phyloP scores from a whole-genome alignment of 176 grass and related monocot species.

The Cymbopogon citratus region DNA sequence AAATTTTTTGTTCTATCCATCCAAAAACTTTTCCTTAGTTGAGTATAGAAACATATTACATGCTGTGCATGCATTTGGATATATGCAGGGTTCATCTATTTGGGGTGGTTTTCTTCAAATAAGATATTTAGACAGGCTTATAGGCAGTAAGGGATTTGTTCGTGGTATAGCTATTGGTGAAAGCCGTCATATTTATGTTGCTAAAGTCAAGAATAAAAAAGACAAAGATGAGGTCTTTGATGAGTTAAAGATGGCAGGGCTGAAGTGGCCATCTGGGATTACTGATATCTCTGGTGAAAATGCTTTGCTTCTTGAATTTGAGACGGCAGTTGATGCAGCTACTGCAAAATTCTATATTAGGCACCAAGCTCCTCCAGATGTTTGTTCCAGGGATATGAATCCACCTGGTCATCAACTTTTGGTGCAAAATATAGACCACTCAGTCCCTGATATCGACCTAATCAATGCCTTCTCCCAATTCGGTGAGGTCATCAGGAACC shows the following conservation, averaged over 20 bases:
- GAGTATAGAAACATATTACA: constrained; percentile 71
- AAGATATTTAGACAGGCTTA: constrained; percentile 74
- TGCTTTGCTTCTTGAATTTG: constrained; percentile 81
- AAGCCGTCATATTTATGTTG: constrained; percentile 74
- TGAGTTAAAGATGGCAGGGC: constrained; percentile 48
- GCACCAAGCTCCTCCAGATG: constrained; percentile 37
- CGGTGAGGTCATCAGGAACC: constrained; percentile 52
- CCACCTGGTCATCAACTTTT: constrained; percentile 45
- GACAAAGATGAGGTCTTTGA: constrained; percentile 78
- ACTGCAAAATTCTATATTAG: constrained; percentile 67
- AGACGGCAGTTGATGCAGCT: constrained; percentile 70
- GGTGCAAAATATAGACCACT: constrained; percentile 55
- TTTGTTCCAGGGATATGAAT: constrained; percentile 38
- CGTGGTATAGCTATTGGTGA: constrained; percentile 69
- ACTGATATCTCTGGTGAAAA: constrained; percentile 60
- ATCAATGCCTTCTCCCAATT: constrained; percentile 68
- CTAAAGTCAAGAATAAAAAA: constrained; percentile 56
- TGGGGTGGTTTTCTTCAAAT: constrained; percentile 72
- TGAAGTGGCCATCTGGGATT: constrained; percentile 48
- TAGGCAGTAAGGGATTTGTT: constrained; percentile 62
- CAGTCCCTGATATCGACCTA: constrained; percentile 51
- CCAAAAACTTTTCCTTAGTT: constrained; percentile 62
- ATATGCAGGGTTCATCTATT: constrained; percentile 76
- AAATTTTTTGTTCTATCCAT: constrained; percentile 52
- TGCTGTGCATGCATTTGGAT: constrained; percentile 64